Evolutionary conservation across 106 monocot species (phyloP), one percentile per base, ranked within the genome.

Genomic region (Allium cepa): DNA sequence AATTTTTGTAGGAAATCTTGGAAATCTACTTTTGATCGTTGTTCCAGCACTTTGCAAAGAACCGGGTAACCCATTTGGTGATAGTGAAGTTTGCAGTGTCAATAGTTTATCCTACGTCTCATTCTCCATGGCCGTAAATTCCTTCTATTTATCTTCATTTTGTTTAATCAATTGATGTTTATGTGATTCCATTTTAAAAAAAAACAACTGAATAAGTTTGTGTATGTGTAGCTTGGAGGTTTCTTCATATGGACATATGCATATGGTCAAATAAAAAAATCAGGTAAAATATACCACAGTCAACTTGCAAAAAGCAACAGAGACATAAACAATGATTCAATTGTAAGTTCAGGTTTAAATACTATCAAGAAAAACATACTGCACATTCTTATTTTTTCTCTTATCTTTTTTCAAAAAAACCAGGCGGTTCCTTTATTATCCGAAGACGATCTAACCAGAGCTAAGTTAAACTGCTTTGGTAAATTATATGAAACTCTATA

Each of bases 241-340:
- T 64, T 86, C 26, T 86, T 56, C 73, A 81, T 86, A 71, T 90
- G 90, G 86, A 90, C 90, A 13, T 66, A 76, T 64, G 64, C 86
- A 3, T 90, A 73, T 47, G 62, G 83, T 63, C 68, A 76, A 10
- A 81, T 90, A 78, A 86, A 77, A 74, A 81, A 65, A 18, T 70
- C 75, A 4, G 63, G 67, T 16, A 57, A 61, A 48, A 45, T 72
- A 59, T 79, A 77, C 28, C 64, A 73, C 49, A 61, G 57, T 55
- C 26, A 26, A 11, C 47, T 46, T 53, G 49, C 50, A 55, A 55
- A 11, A 8, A 50, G 65, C 18, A 50, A 49, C 12, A 50, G 17
- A 22, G 7, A 5, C 26, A 14, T 27, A 14, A 52, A 36, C 36
- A 36, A 36, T 36, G 36, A 36, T 36, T 36, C 36, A 36, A 36